phyloP scores from a whole-genome alignment of 2,329 filamentous ascomycete genomes.

The Raffaelea arxii region DNA sequence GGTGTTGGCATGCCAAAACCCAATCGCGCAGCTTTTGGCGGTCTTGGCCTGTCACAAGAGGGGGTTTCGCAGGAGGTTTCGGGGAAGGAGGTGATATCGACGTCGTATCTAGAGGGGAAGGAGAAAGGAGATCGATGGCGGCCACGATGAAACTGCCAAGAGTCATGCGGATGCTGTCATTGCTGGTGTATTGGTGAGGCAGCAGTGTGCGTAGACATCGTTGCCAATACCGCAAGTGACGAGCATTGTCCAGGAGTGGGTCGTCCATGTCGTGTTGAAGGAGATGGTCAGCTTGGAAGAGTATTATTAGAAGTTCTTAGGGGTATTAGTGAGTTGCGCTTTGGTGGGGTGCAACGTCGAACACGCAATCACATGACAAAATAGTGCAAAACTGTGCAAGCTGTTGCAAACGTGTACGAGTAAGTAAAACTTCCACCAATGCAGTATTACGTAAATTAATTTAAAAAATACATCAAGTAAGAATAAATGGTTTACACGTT shows the following conservation, averaged over 20 bases:
- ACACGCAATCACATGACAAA: too few relatives aligned
- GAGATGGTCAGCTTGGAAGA: neutral
- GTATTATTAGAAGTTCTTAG: too few relatives aligned
- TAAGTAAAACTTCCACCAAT: too few relatives aligned
- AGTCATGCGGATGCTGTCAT: conserved; percentile 83
- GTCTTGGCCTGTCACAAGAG: conserved; percentile 35
- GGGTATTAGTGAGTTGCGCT: too few relatives aligned
- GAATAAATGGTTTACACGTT: too few relatives aligned
- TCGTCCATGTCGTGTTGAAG: conserved; percentile 10
- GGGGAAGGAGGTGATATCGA: neutral
- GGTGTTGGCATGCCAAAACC: conserved; percentile 81
- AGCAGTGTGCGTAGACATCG: conserved; percentile 76
- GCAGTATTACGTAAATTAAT: too few relatives aligned
- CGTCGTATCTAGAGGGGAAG: conserved; percentile 25
- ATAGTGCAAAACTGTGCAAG: too few relatives aligned
- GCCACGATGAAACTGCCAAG: conserved; percentile 84
- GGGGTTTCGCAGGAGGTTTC: conserved; percentile 1
- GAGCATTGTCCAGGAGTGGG: conserved; percentile 43
- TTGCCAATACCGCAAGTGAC: conserved; percentile 86
- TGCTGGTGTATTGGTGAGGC: conserved; percentile 73
- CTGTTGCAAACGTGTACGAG: too few relatives aligned
- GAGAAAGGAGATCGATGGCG: conserved; percentile 70
- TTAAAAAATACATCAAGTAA: too few relatives aligned
- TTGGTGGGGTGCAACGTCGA: too few relatives aligned
- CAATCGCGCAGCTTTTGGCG: conserved; percentile 50